Evolutionary conservation across 495 filamentous ascomycete species (phyloP).

Genomic region (Aspergillus campestris): DNA sequence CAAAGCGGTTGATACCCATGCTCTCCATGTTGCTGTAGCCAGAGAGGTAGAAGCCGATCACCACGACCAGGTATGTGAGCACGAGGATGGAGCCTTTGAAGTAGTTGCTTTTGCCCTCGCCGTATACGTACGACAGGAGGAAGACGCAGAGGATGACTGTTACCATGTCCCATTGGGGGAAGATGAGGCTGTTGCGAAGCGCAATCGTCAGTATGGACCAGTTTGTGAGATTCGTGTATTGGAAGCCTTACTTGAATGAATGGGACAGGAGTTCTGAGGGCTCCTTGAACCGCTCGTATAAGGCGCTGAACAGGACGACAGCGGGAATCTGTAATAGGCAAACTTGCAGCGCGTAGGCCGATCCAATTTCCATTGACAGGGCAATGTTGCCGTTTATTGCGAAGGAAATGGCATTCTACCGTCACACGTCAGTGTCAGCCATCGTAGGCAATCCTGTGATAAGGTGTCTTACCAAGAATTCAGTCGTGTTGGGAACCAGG

Average conservation of each 20-base stretch:
- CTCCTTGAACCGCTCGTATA: constrained; percentile 43
- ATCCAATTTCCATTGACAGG: constrained; percentile 97
- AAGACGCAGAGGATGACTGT: constrained; percentile 97
- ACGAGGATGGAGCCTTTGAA: constrained; percentile 85
- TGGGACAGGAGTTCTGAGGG: constrained; percentile 56
- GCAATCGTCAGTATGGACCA: neutral
- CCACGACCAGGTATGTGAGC: constrained; percentile 85
- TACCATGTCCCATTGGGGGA: constrained; percentile 99
- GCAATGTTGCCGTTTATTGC: constrained; percentile 99
- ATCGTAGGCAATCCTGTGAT: neutral
- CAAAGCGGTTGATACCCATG: constrained; percentile 59
- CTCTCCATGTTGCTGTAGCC: constrained; percentile 57
- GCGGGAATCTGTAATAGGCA: constrained; percentile 95
- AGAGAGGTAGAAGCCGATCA: constrained; percentile 85
- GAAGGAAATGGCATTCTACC: constrained; percentile 94
- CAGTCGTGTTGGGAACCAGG: constrained; percentile 94
- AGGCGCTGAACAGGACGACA: constrained; percentile 81
- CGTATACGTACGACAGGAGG: constrained; percentile 93
- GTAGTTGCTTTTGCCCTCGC: constrained; percentile 79
- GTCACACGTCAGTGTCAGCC: constrained; percentile 22
- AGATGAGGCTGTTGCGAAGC: constrained; percentile 59
- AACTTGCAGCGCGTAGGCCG: constrained; percentile 93
- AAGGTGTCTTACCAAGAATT: constrained; percentile 65
- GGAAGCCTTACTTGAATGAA: constrained; percentile 60
- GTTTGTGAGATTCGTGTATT: neutral